These are phyloP conservation scores for Sicyos baderoa DNA, from an alignment of 306 rosid species.

Conservation along the genomic window DNA sequence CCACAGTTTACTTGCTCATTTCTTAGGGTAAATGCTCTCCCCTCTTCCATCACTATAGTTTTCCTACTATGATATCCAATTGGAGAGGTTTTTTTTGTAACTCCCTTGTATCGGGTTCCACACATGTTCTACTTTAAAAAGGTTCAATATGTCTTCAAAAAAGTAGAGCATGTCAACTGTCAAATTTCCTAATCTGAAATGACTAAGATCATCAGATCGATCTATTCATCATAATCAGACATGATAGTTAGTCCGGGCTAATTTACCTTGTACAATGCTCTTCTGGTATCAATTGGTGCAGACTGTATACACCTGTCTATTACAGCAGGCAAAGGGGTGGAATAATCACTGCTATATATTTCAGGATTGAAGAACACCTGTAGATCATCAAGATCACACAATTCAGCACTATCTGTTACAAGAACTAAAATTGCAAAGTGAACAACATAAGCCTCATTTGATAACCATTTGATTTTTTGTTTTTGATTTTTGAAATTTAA, in stretches of 20 bases:
- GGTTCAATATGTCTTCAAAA: background rate
- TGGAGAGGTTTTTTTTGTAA: too few relatives aligned
- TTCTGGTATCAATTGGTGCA: slow-evolving; percentile 94
- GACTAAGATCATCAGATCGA: background rate
- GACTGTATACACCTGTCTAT: slow-evolving; percentile 98
- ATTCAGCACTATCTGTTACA: background rate
- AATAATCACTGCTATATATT: slow-evolving; percentile 68
- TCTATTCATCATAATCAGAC: background rate
- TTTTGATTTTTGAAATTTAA: too few relatives aligned
- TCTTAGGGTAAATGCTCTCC: background rate
- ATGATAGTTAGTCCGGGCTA: background rate
- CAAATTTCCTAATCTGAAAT: background rate
- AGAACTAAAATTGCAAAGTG: background rate
- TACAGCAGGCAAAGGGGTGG: slow-evolving; percentile 78
- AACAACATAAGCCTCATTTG: too few relatives aligned
- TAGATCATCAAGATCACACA: slow-evolving; percentile 8
- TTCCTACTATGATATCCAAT: too few relatives aligned
- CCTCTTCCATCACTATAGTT: too few relatives aligned
- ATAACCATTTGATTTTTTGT: too few relatives aligned
- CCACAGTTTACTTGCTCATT: background rate
- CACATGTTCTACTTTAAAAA: background rate
- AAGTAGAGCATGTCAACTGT: background rate
- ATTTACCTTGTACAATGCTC: slow-evolving; percentile 86
- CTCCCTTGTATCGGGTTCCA: too few relatives aligned
- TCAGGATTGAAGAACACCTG: slow-evolving; percentile 97